Evolutionary conservation across 305 asterid genomes (phyloP).

Genomic region (Vinca major): DNA sequence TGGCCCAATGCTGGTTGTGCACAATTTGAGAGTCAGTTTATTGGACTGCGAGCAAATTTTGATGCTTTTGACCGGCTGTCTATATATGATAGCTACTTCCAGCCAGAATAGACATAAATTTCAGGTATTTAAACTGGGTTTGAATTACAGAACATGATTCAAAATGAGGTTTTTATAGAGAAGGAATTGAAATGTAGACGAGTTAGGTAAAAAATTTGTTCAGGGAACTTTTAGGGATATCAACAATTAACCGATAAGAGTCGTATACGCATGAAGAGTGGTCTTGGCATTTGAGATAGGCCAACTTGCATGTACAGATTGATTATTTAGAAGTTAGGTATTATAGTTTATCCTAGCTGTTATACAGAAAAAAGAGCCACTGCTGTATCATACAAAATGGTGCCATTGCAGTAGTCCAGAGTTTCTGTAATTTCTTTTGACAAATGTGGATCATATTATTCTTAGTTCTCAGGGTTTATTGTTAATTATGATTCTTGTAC

Average conservation of each 20-base stretch:
- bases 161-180: constrained; percentile 8
- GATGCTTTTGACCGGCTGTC: constrained; percentile 90
- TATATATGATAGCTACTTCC: constrained; percentile 70
- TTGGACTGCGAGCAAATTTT: constrained; percentile 82
- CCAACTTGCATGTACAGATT: constrained; percentile 9
- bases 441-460: neutral
- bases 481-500: neutral
- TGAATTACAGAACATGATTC: constrained; percentile 1
- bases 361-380: no score
- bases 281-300: constrained; percentile 4
- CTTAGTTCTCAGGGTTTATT: constrained; percentile 6
- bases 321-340: neutral
- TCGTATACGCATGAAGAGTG: neutral
- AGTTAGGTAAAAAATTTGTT: constrained; percentile 9
- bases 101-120: constrained; percentile 13
- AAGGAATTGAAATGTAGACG: constrained; percentile 9
- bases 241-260: constrained; percentile 2
- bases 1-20: constrained; percentile 92
- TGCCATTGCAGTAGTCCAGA: neutral
- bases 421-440: neutral
- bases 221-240: neutral
- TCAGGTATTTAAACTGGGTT: constrained; percentile 19
- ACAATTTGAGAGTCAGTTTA: constrained; percentile 71
- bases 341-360: neutral
- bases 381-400: no score